Evolutionary conservation across 1,284 basidiomycete species (phyloP), one percentile per base, ranked within the genome.

Genomic region (Volvariella volvacea): DNA sequence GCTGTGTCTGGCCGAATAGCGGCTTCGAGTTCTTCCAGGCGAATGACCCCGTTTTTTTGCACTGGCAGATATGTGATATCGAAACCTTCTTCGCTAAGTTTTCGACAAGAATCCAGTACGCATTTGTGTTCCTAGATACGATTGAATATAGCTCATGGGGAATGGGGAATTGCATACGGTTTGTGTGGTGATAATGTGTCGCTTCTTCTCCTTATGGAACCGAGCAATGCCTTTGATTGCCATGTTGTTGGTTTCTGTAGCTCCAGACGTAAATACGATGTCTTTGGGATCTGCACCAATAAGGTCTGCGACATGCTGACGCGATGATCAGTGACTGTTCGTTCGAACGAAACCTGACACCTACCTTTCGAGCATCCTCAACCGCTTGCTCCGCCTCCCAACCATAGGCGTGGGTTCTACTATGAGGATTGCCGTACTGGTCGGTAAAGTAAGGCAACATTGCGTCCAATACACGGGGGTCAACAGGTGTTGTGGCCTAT

Each of bases 221-320:
- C 87, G 86, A 25, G 94, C 96, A 42, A 97, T 86, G 44, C 96
- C 96, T 67, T 99, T 99, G 66, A 99, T 88, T 37, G 88, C 74
- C 92, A 98, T 94, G 61, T 99, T 99, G 64, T 99, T 99, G 38
- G 87, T 87, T 69, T 99, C 96, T 3, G 96, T 99, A 8, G 96
- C 96, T 37, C 96, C 96, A 22, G 92, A 96, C 9, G 96, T 99
- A 70, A 99, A 98, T 39, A 99, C 78, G 47, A 99, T 85, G 65
- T 99, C 96, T 68, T 99, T 99, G 21, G 87, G 62, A 50, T 96
- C 91, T 7, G 96, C 96, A 34, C 92, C 92, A 61, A 99, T 90
- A 42, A 99, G 74, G 57, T 84, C 80, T 16, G 95, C 95, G 32
- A 99, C 73, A 60, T 97, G 76, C 84, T 93, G 42, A 9, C 14